Evolutionary conservation across 2,329 filamentous ascomycete species (phyloP).

Genomic region (Penicillium sp.): DNA sequence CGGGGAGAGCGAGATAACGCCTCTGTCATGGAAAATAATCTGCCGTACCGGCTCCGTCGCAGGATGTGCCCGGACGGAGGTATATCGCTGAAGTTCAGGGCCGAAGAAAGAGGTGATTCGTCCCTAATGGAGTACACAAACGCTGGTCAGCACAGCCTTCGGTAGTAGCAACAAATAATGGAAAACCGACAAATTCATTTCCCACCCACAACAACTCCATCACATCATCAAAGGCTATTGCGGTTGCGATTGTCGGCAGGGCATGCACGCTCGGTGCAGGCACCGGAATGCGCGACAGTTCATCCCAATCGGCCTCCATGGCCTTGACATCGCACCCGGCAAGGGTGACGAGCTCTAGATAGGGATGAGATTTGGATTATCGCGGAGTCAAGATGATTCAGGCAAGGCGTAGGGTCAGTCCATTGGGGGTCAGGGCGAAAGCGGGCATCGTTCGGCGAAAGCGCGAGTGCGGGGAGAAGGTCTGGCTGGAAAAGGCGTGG

Average conservation of each 20-base stretch:
- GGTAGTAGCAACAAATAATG: no score
- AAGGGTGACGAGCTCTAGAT: no score
- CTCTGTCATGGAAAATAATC: constrained; percentile 81
- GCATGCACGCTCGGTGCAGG: constrained; percentile 65
- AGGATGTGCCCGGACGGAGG: constrained; percentile 73
- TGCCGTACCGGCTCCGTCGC: constrained; percentile 69
- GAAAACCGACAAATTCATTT: constrained; percentile 76
- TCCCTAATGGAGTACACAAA: no score
- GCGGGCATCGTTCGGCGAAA: constrained; percentile 28
- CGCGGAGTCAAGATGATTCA: no score
- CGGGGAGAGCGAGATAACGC: constrained; percentile 74
- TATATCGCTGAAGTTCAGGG: constrained; percentile 76
- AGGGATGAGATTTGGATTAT: no score
- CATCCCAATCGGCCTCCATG: constrained; percentile 41
- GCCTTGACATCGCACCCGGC: background rate
- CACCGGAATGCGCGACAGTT: constrained; percentile 75
- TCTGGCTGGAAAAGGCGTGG: no score
- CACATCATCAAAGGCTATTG: constrained; percentile 77
- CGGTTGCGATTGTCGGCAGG: constrained; percentile 62
- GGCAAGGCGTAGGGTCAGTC: no score
- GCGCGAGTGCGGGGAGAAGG: constrained; percentile 35
- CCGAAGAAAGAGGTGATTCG: constrained; percentile 85
- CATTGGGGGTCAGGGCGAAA: constrained; percentile 24
- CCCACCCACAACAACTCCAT: constrained; percentile 91
- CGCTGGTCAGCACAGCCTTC: constrained; percentile 47